These are phyloP conservation scores for Murraya koenigii DNA, from an alignment of 345 rosid species.

Conservation along the genomic window DNA sequence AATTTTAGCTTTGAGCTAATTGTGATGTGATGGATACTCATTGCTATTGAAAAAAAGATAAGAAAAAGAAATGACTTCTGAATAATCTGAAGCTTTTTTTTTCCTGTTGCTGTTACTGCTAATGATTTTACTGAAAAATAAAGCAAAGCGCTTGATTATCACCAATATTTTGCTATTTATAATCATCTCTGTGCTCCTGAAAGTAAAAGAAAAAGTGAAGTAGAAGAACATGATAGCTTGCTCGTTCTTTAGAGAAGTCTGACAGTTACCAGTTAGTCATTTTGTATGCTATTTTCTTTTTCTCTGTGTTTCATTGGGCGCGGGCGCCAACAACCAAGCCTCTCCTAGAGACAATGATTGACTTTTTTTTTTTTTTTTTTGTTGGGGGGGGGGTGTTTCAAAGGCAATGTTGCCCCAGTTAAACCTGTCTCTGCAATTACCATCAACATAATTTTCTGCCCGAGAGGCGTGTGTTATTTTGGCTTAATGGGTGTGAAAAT, in stretches of 20 bases:
- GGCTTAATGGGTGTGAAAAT: not conserved
- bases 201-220: not conserved
- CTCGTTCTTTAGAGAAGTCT: conserved; percentile 12
- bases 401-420: not conserved
- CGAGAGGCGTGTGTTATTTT: too few relatives aligned
- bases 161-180: not conserved
- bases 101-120: conserved; percentile 1
- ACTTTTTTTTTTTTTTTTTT: too few relatives aligned
- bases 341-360: not conserved
- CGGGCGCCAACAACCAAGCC: not conserved
- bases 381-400: not conserved
- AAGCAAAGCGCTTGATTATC: conserved; percentile 12
- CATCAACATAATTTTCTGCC: not conserved
- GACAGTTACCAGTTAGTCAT: conserved; percentile 3
- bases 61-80: not conserved
- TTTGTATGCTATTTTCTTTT: conserved; percentile 4
- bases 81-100: conserved; percentile 19
- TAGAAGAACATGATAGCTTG: not conserved
- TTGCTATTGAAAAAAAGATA: not conserved
- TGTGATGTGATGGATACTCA: conserved; percentile 14
- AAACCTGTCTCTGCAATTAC: not conserved
- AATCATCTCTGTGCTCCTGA: not conserved
- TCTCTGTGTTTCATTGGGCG: not conserved
- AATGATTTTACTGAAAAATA: conserved; percentile 33
- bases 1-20: not conserved